Conservation (phyloP, 2,329 filamentous ascomycete genomes). For the Cladosporium cucumerinum region DNA sequence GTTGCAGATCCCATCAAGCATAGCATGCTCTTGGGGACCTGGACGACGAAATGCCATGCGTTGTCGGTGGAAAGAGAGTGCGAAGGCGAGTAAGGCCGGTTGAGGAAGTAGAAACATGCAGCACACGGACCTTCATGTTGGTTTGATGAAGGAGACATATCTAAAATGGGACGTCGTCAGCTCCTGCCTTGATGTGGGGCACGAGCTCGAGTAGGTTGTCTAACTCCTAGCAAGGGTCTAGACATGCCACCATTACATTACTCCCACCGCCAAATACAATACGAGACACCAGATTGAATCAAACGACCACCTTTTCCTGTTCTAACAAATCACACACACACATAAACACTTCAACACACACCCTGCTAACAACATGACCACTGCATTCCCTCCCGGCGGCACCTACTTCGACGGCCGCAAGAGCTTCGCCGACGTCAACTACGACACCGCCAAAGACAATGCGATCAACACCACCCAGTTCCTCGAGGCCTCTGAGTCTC, state of each 20-base stretch:
- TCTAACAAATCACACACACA: not conserved
- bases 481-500: slow-evolving; percentile 82
- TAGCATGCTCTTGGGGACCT: not conserved
- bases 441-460: slow-evolving; percentile 70
- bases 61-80: not conserved
- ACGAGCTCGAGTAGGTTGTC: not conserved
- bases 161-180: not conserved
- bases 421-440: slow-evolving; percentile 79
- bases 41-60: not conserved
- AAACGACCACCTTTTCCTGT: not conserved
- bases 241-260: not conserved
- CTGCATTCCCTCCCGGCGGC: slow-evolving; percentile 55
- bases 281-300: not conserved
- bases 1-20: not conserved
- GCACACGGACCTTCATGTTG: not conserved
- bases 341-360: slow-evolving; percentile 10
- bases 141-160: not conserved
- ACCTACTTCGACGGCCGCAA: slow-evolving; percentile 86
- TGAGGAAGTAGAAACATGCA: not conserved
- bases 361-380: slow-evolving; percentile 22
- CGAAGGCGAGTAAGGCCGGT: not conserved
- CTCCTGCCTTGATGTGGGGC: not conserved
- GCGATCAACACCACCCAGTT: slow-evolving; percentile 76
- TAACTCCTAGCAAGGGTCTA: not conserved
- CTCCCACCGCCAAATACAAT: not conserved